Evolutionary conservation across 768 basidiomycete species (phyloP), one percentile per base, ranked within the genome.

Genomic region (Lactifluus pinguis): DNA sequence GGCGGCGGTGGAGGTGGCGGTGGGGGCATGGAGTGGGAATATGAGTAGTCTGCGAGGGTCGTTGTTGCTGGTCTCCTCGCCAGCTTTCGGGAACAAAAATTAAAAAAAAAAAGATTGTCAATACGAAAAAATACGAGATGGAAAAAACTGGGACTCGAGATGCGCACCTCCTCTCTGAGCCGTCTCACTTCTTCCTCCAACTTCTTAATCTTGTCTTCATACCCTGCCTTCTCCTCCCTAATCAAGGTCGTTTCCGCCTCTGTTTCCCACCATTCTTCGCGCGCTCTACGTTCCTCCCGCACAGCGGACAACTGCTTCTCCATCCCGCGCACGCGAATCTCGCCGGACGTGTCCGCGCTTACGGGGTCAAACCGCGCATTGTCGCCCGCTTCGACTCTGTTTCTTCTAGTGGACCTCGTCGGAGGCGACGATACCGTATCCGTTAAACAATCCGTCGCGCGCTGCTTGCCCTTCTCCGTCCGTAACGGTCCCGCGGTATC

Each of bases 171-270:
- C 67, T 80, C 78, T 64, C 77, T 83, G 59, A 89, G 72, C 47
- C 75, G 68, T 47, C 72, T 72, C 42, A 89, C 81, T 68, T 92
- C 89, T 51, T 80, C 79, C 66, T 90, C 87, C 5, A 92, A 75
- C 59, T 75, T 72, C 63, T 72, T 76, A 34, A 91, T 89, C 53
- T 79, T 77, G 57, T 79, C 82, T 68, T 86, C 85, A 66, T 89
- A 86, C 30, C 71, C 71, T 15, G 74, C 75, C 34, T 77, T 76
- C 64, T 84, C 86, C 45, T 68, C 65, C 50, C 75, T 70, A 3
- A 69, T 66, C 36, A 73, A 67, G 25, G 70, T 72, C 9, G 69
- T 63, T 47, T 69, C 65, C 25, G 73, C 71, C 48, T 74, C 76
- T 25, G 77, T 76, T 15, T 77, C 75, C 65, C 70, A 71, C 49